These are phyloP conservation scores for Phytophthora meadii DNA, from an alignment of 352 stramenopile genomes.

Conservation along the genomic window DNA sequence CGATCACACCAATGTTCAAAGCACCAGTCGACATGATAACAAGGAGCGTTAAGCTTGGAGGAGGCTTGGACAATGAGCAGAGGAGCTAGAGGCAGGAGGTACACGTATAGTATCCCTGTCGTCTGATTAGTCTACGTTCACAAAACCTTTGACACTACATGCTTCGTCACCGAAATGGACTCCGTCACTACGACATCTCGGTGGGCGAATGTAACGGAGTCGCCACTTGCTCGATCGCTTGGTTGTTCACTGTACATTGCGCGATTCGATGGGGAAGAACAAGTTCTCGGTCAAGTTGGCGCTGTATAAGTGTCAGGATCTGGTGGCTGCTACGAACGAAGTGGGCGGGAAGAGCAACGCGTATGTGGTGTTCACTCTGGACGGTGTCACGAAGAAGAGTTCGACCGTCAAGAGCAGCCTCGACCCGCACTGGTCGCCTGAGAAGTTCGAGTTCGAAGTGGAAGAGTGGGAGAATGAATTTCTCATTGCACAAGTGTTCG, in stretches of 20 bases:
- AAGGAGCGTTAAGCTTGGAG: neutral
- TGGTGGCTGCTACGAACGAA: conserved; percentile 53
- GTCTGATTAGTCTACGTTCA: conserved; percentile 1
- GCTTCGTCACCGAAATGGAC: conserved; percentile 13
- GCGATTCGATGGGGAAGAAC: conserved; percentile 20
- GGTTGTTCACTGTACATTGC: conserved; percentile 11
- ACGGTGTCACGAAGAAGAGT: conserved; percentile 59
- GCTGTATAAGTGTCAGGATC: conserved; percentile 67
- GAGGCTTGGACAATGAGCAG: neutral
- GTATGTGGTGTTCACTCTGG: conserved; percentile 74
- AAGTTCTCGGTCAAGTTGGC: conserved; percentile 61
- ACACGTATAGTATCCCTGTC: neutral
- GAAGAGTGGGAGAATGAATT: conserved; percentile 72
- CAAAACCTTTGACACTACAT: conserved; percentile 6
- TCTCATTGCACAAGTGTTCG: conserved; percentile 71
- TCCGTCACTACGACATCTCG: conserved; percentile 21
- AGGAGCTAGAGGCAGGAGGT: too few species aligned
- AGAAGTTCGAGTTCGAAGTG: conserved; percentile 79
- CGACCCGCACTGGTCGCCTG: conserved; percentile 72
- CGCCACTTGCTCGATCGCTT: conserved; percentile 14
- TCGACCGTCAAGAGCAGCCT: conserved; percentile 67
- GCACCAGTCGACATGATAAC: conserved; percentile 19
- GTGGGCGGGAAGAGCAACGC: conserved; percentile 76
- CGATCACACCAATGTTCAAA: conserved; percentile 59
- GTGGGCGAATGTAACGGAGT: conserved; percentile 22